These are phyloP conservation scores for Fusarium domesticum DNA, from an alignment of 2,329 filamentous ascomycete species.

Conservation along the genomic window DNA sequence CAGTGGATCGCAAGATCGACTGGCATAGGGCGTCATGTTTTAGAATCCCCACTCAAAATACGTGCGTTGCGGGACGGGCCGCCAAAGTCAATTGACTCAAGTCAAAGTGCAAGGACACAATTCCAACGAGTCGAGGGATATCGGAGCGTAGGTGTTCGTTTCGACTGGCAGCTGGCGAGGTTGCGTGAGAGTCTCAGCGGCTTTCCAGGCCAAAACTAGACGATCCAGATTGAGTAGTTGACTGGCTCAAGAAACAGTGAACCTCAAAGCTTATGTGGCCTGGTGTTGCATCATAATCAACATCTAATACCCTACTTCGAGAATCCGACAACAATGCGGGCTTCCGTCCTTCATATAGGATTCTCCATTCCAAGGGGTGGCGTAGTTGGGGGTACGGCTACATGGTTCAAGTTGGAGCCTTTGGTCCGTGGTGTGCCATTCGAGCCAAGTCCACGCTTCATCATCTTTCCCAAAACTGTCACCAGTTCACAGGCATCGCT, in stretches of 20 bases:
- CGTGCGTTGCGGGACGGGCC: constrained; percentile 22
- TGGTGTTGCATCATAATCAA: not conserved
- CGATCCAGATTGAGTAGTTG: not conserved
- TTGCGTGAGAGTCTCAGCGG: not conserved
- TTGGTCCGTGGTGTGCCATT: constrained; percentile 35
- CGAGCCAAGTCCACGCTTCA: constrained; percentile 65
- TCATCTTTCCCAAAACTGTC: constrained; percentile 81
- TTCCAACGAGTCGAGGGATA: not conserved
- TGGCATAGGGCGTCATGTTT: constrained; percentile 12
- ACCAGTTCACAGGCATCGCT: constrained; percentile 87
- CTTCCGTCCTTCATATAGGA: constrained; percentile 34
- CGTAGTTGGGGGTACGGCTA: constrained; percentile 16
- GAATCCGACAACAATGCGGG: not conserved
- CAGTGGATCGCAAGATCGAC: too few relatives aligned
- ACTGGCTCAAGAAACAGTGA: not conserved
- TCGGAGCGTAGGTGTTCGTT: too few relatives aligned
- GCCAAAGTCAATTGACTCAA: constrained; percentile 16
- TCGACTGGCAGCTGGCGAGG: too few relatives aligned
- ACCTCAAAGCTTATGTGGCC: not conserved
- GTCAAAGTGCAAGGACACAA: not conserved
- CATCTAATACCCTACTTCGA: not conserved
- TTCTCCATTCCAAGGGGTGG: constrained; percentile 43
- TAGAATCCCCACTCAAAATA: constrained; percentile 14
- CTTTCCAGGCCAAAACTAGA: not conserved
- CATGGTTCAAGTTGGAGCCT: constrained; percentile 24